Evolutionary conservation across 441 rosid genomes (phyloP).

Genomic region (Theobroma grandiflorum): DNA sequence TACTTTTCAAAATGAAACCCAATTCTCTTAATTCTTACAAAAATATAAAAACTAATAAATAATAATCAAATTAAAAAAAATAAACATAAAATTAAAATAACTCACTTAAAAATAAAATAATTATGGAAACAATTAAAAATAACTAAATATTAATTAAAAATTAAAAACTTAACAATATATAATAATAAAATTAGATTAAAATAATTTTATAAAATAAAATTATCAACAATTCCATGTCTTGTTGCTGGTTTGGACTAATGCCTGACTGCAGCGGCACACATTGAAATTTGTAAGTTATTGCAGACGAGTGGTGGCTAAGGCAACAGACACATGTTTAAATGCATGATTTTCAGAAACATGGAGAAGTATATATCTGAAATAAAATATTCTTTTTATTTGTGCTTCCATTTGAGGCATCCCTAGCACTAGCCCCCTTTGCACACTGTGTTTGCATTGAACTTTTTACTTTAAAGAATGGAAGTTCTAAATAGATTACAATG

Average conservation of each 20-base stretch:
- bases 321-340: not conserved
- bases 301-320: not conserved
- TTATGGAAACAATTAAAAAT: no score
- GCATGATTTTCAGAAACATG: not conserved
- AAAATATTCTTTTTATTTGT: not conserved
- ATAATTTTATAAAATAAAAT: no score
- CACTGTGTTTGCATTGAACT: not conserved
- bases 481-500: not conserved
- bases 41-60: no score
- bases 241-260: not conserved
- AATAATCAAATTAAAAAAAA: no score
- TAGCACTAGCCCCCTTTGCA: not conserved
- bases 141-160: no score
- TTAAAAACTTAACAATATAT: no score
- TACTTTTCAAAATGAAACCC: no score
- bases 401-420: conserved; percentile 11
- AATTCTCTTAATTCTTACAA: no score
- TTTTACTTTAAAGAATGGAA: not conserved
- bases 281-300: not conserved
- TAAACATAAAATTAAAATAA: no score
- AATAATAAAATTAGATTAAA: no score
- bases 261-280: not conserved
- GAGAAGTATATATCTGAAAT: not conserved
- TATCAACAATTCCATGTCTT: not conserved
- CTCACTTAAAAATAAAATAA: no score